Evolutionary conservation across 164 flowering plant genomes (phyloP), one percentile per base, ranked within the genome.

Genomic region (Sextonia rubra): DNA sequence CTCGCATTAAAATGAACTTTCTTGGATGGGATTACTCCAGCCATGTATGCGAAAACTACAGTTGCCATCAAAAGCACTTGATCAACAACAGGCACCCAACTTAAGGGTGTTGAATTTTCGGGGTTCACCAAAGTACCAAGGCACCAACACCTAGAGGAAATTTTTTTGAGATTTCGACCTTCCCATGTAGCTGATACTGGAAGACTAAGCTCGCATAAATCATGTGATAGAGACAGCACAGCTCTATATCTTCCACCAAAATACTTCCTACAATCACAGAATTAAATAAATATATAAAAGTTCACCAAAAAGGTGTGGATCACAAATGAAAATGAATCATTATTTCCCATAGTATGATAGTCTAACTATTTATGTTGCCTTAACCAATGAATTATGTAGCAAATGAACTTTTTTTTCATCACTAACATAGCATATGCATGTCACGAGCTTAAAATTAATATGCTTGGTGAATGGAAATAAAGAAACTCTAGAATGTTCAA

Each of bases 11-110:
- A 71, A 71, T 20, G 63, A 61, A 85, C 65, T 71, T 78, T 83
- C 69, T 69, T 73, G 32, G 81, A 69, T 32, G 97, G 93, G 65
- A 89, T 68, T 24, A 87, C 92, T 79, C 98, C 98, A 78, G 98
- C 97, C 85, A 89, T 77, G 76, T 89, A 88, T 12, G 98, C 86
- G 73, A 95, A 93, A 76, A 84, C 76, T 63, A 90, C 76, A 76
- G 93, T 89, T 67, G 85, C 76, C 83, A 83, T 78, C 69, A 93
- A 80, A 64, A 95, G 92, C 70, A 83, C 83, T 81, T 93, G 98
- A 79, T 95, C 92, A 47, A 81, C 83, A 44, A 83, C 48, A 69
- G 90, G 80, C 30, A 85, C 72, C 92, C 87, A 90, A 17, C 81
- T 88, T 76, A 83, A 80, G 47, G 82, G 79, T 48, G 77, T 56